Evolutionary conservation across 805 yeast genomes (phyloP).

Genomic region (Teunomyces pallodes): DNA sequence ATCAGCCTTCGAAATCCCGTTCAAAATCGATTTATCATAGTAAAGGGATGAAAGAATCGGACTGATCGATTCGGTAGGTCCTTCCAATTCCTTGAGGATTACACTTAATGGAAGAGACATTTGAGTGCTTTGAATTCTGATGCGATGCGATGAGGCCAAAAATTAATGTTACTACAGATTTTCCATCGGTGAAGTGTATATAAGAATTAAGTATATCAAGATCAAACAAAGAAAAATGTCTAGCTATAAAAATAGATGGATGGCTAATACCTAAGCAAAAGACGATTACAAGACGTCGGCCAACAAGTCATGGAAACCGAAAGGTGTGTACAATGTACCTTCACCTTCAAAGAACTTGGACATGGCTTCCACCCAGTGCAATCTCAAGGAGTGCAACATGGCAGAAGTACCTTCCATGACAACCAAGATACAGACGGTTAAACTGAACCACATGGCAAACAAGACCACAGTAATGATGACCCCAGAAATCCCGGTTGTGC

Average conservation of each 20-base stretch:
- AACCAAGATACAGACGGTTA: conserved; percentile 67
- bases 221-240: background rate
- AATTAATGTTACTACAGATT: background rate
- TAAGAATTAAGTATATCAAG: background rate
- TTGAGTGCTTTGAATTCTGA: background rate
- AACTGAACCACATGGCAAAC: conserved; percentile 73
- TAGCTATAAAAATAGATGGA: background rate
- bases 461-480: conserved; percentile 56
- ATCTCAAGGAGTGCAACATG: conserved; percentile 72
- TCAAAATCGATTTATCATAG: conserved; percentile 27
- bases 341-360: conserved; percentile 78
- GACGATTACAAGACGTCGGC: conserved; percentile 8
- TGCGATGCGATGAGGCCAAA: background rate
- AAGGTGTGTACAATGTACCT: conserved; percentile 67
- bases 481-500: conserved; percentile 52
- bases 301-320: conserved; percentile 37
- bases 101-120: conserved; percentile 11
- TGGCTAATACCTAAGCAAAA: background rate
- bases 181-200: background rate
- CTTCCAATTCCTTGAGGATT: conserved; percentile 9
- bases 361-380: conserved; percentile 85
- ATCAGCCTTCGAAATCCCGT: conserved; percentile 48
- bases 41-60: conserved; percentile 33
- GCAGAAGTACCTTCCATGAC: conserved; percentile 86
- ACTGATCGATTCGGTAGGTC: conserved; percentile 16